Base-by-base conservation (phyloP, 495 filamentous ascomycete species). In the Hypoxylon subgilvum region DNA sequence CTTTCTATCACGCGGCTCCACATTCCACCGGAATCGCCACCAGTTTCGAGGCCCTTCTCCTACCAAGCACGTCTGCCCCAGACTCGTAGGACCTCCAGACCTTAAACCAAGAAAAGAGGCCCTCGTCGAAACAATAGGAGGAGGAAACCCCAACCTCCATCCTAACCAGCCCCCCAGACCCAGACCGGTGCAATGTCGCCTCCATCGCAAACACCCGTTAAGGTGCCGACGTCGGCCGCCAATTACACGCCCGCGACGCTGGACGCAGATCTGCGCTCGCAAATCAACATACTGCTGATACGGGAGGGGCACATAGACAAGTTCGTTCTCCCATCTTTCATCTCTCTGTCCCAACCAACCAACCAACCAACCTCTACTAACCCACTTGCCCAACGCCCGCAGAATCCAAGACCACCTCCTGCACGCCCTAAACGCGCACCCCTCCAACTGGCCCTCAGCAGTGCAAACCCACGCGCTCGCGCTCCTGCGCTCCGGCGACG, bases 371-470 rank as follows among this genome's bases (percentile, higher is more conserved):
- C 9, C 27, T 25, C 48, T 6, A 18, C 13, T n/a, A 18, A 19
- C 22, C n/a, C n/a, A n/a, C n/a, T n/a, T n/a, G 12, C 28, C 16
- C 39, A 47, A 4, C 17, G 9, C 38, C 7, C 35, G 10, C 57
- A 84, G 81, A 62, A 84, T 84, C 55, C 80, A 84, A 70, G 79
- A 82, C n/a, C 66, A 72, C 42, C 75, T 84, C 63, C 72, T 81
- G 4, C 79, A 82, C 69, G 66, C 76, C 13, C 79, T 83, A 43
- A 67, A 82, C 66, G 59, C 79, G 4, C 69, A 78, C 66, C 60
- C 65, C 13, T 68, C 76, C 57, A 82, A 84, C 71, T 84, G 81
- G 81, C 80, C 79, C 2, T 78, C 78, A n/a, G 36, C 69, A 30
- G 67, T 84, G 47, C 77, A 81, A 47, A 60, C 63, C 34, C 76